Evolutionary conservation across 768 basidiomycete species (phyloP).

Genomic region (Xerocomellus chrysenteron): DNA sequence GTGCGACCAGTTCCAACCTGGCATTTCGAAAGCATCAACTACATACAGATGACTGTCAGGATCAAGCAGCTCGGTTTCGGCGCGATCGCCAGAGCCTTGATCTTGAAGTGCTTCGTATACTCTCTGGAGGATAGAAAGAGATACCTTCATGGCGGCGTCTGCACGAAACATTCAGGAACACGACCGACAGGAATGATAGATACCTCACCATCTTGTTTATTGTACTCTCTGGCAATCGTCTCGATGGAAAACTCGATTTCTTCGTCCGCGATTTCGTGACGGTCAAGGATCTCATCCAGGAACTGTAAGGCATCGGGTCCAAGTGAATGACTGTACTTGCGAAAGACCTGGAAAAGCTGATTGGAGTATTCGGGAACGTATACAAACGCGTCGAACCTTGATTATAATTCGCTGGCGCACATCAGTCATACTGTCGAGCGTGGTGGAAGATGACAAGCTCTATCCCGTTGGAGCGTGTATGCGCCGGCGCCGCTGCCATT

Average conservation of each 20-base stretch:
- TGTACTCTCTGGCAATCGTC: conserved; percentile 81
- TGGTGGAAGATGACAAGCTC: not conserved
- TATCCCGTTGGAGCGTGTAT: no score
- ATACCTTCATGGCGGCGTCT: conserved; percentile 86
- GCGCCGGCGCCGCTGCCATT: no score
- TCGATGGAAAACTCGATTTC: conserved; percentile 77
- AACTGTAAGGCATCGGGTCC: conserved; percentile 75
- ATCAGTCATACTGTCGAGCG: conserved; percentile 33
- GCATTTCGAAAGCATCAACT: conserved; percentile 95
- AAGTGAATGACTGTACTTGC: conserved; percentile 85
- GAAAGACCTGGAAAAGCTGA: conserved; percentile 58
- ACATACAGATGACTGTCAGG: conserved; percentile 80
- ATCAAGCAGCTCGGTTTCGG: conserved; percentile 67
- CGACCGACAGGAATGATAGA: not conserved
- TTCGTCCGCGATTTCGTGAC: conserved; percentile 67
- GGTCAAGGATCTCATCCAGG: conserved; percentile 67
- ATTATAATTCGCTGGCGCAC: conserved; percentile 42
- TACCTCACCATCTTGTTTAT: conserved; percentile 77
- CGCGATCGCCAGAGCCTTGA: conserved; percentile 45
- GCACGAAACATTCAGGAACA: conserved; percentile 1
- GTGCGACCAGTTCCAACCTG: conserved; percentile 85
- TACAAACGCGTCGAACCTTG: conserved; percentile 34
- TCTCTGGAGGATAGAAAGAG: conserved; percentile 59
- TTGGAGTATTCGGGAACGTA: not conserved
- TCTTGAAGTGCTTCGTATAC: conserved; percentile 77